Evolutionary conservation across 495 filamentous ascomycete species (phyloP), one percentile per base, ranked within the genome.

Genomic region (Penicillium cataractarum): DNA sequence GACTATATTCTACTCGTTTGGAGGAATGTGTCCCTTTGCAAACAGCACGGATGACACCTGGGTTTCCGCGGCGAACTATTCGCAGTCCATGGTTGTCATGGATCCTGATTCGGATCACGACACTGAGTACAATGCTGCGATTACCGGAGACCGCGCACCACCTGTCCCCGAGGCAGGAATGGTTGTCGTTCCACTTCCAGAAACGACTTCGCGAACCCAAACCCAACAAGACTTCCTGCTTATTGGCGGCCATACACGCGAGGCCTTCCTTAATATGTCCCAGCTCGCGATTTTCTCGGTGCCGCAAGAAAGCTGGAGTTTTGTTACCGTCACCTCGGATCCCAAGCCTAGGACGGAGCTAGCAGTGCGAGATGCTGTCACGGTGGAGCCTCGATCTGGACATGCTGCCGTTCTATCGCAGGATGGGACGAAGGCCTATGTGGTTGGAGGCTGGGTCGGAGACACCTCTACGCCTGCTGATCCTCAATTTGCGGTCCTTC

Each of bases 361-460:
- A 7, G 73, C 82, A 15, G 54, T 78, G 12, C 75, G 82, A 32
- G 74, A 76, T 55, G 55, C 58, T 6, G 44, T 60, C 2, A 56
- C 64, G 10, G 73, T 96, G 15, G 91, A 95, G 55, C 90, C 91
- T 24, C 78, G 94, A 58, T 96, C 92, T 4, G 94, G 94, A 1
- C 94, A 98, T 65, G 92, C 90, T 0, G 86, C 94, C 10, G 84
- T 96, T 6, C 76, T 96, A 7, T 90, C 87, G 3, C 80, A 86
- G 40, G 92, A 97, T 73, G 92, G 93, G 3, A 85, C 74, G 32
- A 85, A 82, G 52, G 75, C 97, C 12, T 78, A 96, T 49, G 78
- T 98, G 4, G 84, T 91, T 66, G 94, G 94, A 15, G 94, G 94
- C 9, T 98, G 94, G 94, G 91, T 96, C 13, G 93, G 93, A 15